Base-by-base conservation (phyloP, 73 alveolate genomes). In the Paramecium pentaurelia region DNA sequence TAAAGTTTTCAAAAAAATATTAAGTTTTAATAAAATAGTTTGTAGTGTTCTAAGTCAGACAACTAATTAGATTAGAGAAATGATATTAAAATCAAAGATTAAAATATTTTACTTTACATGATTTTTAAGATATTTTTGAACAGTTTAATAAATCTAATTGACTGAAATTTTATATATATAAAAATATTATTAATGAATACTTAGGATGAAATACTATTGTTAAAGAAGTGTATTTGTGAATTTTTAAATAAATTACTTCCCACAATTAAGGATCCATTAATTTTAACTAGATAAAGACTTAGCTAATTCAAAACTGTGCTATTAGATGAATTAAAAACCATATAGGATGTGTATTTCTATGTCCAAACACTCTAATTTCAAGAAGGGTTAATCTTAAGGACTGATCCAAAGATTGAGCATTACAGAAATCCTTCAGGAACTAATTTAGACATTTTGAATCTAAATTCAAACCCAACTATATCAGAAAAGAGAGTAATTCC, bases 261-360 rank as follows among this genome's bases (percentile, higher is more conserved):
- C 4, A 80, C 91, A 4, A 80, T 80, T 45, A 40, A 36, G 20
- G 91, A 80, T 47, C 91, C 91, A 25, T 28, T 47, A 18, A 80
- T 80, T 38, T 45, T 80, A 36, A 80, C 91, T 14, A 42, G 91
- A 80, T 32, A 34, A 3, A 22, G 91, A 44, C 58, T 34, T 12
- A n/a, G 58, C n/a, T 49, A 80, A 27, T 80, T 80, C 14, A 40
- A 44, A 25, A 49, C 47, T 7, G 58, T 80, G 4, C 58, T 80
- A n/a, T 80, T 80, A 80, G 91, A 80, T 45, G 91, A 80, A 47
- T 47, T 42, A 32, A 80, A 45, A 25, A 80, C 91, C 0, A 42
- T 64, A 27, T 27, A 45, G 22, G 91, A 80, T 32, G 28, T 80
- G 0, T 80, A 80, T 22, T 32, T 44, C 25, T 80, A 80, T 45